phyloP scores from a whole-genome alignment of 2,329 filamentous ascomycete species.

The Madurella fahalii region DNA sequence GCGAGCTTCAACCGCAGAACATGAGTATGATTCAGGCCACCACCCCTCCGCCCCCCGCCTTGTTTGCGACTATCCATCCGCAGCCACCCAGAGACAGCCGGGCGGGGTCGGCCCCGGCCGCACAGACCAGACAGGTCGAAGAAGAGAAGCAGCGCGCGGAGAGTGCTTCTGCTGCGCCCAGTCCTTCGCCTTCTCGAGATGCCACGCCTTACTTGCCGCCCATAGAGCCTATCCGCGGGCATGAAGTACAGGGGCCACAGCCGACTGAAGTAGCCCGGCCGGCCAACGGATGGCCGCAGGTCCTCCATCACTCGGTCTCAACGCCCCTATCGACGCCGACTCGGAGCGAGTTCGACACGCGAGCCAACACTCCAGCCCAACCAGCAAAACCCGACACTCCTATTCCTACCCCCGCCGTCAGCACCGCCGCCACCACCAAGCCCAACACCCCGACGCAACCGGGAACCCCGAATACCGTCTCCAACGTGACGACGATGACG shows the following conservation, averaged over 20 bases:
- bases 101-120: conserved; percentile 8
- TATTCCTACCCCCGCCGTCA: neutral
- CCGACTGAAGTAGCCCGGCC: neutral
- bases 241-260: neutral
- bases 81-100: neutral
- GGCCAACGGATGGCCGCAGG: neutral
- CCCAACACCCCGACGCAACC: conserved; percentile 3
- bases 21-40: neutral
- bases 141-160: conserved; percentile 2
- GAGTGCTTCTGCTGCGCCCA: neutral
- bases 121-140: neutral
- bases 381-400: neutral
- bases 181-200: neutral
- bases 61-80: neutral
- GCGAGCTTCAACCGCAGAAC: conserved; percentile 2
- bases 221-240: neutral
- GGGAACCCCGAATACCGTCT: neutral
- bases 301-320: neutral
- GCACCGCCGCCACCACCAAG: neutral
- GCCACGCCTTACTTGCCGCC: neutral
- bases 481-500: too few species aligned
- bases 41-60: neutral
- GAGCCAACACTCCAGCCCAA: conserved; percentile 7
- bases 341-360: conserved; percentile 10
- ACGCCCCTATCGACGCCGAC: conserved; percentile 11